Evolutionary conservation across 345 rosid species (phyloP).

Genomic region (Syzygium grande): DNA sequence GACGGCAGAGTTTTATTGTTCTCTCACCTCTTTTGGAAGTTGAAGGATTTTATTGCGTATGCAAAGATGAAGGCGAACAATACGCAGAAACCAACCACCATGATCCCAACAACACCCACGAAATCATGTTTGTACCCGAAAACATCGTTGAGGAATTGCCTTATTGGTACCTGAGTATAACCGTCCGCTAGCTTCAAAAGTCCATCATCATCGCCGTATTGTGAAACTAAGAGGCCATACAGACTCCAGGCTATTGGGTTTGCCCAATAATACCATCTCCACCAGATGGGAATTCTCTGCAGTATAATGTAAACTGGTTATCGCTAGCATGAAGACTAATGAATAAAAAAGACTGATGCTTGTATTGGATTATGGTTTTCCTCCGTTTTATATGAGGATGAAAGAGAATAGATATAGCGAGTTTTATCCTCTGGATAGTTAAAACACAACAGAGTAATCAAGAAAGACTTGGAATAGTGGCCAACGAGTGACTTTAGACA

Average conservation of each 20-base stretch:
- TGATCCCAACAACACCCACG: slow-evolving; percentile 53
- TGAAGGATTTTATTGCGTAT: slow-evolving; percentile 75
- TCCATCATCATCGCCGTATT: slow-evolving; percentile 52
- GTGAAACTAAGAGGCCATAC: slow-evolving; percentile 80
- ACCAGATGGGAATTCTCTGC: slow-evolving; percentile 94
- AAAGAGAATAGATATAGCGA: background rate
- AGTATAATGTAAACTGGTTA: background rate
- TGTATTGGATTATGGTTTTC: background rate
- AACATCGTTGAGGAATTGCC: slow-evolving; percentile 36
- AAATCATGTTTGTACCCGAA: slow-evolving; percentile 80
- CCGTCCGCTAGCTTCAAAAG: slow-evolving; percentile 58
- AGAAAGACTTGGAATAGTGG: background rate
- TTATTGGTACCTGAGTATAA: slow-evolving; percentile 32
- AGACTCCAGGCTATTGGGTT: slow-evolving; percentile 93
- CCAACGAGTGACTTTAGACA: background rate
- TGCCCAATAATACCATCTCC: slow-evolving; percentile 99
- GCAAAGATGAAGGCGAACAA: slow-evolving; percentile 72
- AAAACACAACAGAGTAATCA: background rate
- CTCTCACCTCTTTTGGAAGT: slow-evolving; percentile 80
- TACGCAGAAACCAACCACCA: slow-evolving; percentile 65
- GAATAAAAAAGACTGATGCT: background rate
- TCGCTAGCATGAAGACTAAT: background rate
- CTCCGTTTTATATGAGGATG: background rate
- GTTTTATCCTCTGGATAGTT: background rate
- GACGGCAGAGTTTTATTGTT: background rate